These are phyloP conservation scores for Salix koriyanagi DNA, from an alignment of 345 rosid species.

Conservation along the genomic window DNA sequence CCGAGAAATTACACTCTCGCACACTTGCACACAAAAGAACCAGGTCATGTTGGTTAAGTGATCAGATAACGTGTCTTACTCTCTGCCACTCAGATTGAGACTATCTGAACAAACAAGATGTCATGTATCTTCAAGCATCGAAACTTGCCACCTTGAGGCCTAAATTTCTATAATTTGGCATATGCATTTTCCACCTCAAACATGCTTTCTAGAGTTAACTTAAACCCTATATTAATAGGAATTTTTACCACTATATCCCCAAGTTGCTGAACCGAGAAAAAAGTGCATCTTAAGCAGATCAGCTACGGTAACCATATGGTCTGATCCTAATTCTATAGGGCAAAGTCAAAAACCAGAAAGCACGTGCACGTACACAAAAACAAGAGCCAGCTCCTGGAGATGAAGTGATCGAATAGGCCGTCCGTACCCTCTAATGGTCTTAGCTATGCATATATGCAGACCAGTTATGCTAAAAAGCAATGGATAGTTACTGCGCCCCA, in stretches of 20 bases:
- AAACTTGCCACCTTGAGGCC: not conserved
- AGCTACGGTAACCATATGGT: not conserved
- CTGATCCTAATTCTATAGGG: not conserved
- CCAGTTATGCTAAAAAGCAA: not conserved
- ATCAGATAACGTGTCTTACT: not conserved
- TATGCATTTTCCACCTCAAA: not conserved
- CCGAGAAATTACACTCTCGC: not conserved
- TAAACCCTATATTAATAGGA: not conserved
- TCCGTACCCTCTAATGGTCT: not conserved
- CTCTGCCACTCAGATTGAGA: not conserved
- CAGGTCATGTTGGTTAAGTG: not conserved
- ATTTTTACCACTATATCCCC: not conserved
- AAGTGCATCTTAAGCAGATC: not conserved
- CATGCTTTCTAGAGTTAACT: not conserved
- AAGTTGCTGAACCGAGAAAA: not conserved
- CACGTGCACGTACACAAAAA: too few relatives aligned
- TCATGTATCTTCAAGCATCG: not conserved
- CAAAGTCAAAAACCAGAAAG: not conserved
- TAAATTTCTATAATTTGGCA: not conserved
- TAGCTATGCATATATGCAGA: not conserved
- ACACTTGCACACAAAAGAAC: not conserved
- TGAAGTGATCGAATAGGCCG: not conserved
- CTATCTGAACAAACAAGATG: not conserved
- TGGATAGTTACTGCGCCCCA: not conserved
- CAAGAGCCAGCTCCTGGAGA: too few relatives aligned